Evolutionary conservation across 2,329 filamentous ascomycete genomes (phyloP).

Genomic region (Cryphonectria japonica): DNA sequence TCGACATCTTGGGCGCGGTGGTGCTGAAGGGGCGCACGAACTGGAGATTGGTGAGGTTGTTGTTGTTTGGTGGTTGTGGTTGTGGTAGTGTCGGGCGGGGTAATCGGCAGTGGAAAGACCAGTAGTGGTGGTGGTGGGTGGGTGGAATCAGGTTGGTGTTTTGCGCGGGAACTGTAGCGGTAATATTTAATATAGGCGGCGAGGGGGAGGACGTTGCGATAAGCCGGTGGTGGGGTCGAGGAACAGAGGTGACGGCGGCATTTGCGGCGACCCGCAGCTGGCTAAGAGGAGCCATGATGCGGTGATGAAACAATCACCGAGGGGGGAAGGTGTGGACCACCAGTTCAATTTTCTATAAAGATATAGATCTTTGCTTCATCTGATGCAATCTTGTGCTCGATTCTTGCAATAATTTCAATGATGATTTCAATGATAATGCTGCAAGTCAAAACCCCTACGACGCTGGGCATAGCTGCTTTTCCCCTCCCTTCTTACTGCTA

Average conservation of each 20-base stretch:
- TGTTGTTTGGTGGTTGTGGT: not conserved
- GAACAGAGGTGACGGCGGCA: constrained; percentile 3
- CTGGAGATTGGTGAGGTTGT: not conserved
- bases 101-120: constrained; percentile 18
- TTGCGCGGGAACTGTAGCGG: constrained; percentile 1
- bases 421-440: not conserved
- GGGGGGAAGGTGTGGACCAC: not conserved
- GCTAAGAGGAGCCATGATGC: constrained; percentile 11
- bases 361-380: not conserved
- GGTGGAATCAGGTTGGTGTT: not conserved
- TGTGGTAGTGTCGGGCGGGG: not conserved
- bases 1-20: constrained; percentile 38
- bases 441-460: no score
- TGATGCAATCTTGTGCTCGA: not conserved
- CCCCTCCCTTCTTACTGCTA: not conserved
- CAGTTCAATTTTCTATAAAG: not conserved
- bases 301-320: not conserved
- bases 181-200: not conserved
- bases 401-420: not conserved
- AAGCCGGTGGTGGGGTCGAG: constrained; percentile 13
- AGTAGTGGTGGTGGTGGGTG: not conserved
- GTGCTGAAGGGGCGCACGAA: constrained; percentile 16
- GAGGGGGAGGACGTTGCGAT: constrained; percentile 7
- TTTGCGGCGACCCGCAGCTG: constrained; percentile 22
- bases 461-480: no score